Conservation (phyloP, 805 yeast genomes). For the Jamesozyma hellenica region DNA sequence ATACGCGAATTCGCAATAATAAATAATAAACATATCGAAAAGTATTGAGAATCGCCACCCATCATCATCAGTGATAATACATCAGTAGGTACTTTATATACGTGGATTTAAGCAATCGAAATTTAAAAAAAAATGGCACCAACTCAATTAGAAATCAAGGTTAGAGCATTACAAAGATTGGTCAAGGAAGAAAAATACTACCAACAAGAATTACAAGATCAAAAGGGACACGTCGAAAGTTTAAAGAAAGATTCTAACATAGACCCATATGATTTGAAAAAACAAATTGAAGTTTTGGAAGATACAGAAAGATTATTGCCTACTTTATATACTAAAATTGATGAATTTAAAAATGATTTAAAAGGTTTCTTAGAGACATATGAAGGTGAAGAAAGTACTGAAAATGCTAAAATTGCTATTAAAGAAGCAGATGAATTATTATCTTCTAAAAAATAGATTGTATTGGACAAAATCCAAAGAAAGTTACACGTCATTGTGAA, state of each 20-base stretch:
- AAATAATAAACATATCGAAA: too few species aligned
- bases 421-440: constrained; percentile 21
- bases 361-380: constrained; percentile 32
- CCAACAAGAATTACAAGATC: constrained; percentile 47
- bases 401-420: constrained; percentile 21
- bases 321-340: constrained; percentile 35
- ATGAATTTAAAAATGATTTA: constrained; percentile 32
- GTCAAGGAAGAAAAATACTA: constrained; percentile 58
- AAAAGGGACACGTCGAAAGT: constrained; percentile 37
- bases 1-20: too few species aligned
- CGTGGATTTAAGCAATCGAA: too few species aligned
- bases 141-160: constrained; percentile 58
- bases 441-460: not conserved
- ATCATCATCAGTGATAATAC: too few species aligned
- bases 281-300: constrained; percentile 40
- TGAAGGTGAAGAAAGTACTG: constrained; percentile 28
- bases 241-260: constrained; percentile 36
- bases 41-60: too few species aligned
- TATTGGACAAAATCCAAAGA: not conserved
- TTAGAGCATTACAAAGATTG: constrained; percentile 57
- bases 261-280: constrained; percentile 59
- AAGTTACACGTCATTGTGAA: too few species aligned
- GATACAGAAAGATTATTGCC: constrained; percentile 48
- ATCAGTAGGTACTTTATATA: too few species aligned
- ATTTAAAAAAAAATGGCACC: constrained; percentile 67